These are phyloP conservation scores for Leccinum disarticulatum DNA, from an alignment of 768 basidiomycete species.

Conservation along the genomic window DNA sequence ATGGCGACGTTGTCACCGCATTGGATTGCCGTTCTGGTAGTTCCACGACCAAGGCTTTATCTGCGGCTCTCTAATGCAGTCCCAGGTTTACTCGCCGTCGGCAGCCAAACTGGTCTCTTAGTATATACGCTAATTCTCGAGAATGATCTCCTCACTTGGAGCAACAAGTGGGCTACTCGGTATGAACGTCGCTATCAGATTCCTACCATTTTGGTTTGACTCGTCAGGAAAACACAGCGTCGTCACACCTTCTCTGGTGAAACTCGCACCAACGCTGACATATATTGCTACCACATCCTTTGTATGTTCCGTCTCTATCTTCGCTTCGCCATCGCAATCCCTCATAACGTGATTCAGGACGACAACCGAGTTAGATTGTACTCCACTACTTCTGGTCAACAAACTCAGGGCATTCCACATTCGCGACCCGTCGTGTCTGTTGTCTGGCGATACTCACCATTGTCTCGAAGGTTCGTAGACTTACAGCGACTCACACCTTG, in stretches of 20 bases:
- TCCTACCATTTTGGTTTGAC: constrained; percentile 12
- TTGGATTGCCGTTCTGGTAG: constrained; percentile 77
- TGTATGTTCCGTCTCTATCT: constrained; percentile 40
- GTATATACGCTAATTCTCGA: constrained; percentile 78
- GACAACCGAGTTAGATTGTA: constrained; percentile 63
- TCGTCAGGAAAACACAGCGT: constrained; percentile 37
- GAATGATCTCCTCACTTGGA: constrained; percentile 83
- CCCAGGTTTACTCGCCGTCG: constrained; percentile 76
- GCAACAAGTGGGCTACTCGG: constrained; percentile 70
- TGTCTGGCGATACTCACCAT: constrained; percentile 70
- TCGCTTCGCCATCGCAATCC: not conserved
- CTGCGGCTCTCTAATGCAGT: constrained; percentile 25
- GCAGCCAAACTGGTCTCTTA: constrained; percentile 56
- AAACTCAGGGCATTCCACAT: constrained; percentile 68
- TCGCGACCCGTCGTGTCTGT: constrained; percentile 71
- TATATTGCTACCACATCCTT: constrained; percentile 65
- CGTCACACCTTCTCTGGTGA: constrained; percentile 48
- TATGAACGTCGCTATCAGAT: constrained; percentile 33
- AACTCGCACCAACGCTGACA: constrained; percentile 75
- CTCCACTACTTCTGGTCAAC: constrained; percentile 69
- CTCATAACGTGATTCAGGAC: constrained; percentile 39
- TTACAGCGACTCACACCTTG: not conserved
- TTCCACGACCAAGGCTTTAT: not conserved
- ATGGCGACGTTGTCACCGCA: constrained; percentile 52
- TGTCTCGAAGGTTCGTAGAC: constrained; percentile 58